These are phyloP conservation scores for Bruguiera hainesii DNA, from an alignment of 441 rosid genomes.

Conservation along the genomic window DNA sequence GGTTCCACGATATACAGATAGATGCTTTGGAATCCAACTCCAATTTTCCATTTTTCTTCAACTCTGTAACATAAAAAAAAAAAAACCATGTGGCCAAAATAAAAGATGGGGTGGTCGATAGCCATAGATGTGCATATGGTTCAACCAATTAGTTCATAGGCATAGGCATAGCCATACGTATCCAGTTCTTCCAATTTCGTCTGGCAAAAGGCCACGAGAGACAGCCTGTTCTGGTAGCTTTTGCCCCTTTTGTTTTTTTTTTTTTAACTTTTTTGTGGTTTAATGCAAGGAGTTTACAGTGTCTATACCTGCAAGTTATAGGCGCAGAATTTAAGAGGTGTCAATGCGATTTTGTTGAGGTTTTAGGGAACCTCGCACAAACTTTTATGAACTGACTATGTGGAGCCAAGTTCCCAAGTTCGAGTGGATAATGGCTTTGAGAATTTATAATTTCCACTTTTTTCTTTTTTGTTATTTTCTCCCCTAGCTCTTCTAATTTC, in stretches of 20 bases:
- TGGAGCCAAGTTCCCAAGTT: background rate
- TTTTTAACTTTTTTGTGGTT: background rate
- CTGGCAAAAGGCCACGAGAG: background rate
- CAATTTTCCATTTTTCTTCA: too few relatives aligned
- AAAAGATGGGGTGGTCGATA: background rate
- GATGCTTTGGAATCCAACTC: too few relatives aligned
- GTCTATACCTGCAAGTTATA: background rate
- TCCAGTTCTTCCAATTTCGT: background rate
- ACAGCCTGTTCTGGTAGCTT: background rate
- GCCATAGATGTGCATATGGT: too few relatives aligned
- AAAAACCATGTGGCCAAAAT: slow-evolving; percentile 3
- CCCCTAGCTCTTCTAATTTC: too few relatives aligned
- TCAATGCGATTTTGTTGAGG: background rate
- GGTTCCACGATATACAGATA: too few relatives aligned
- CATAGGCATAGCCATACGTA: too few relatives aligned
- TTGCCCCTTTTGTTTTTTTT: too few relatives aligned
- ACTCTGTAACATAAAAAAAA: background rate
- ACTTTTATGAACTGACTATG: background rate
- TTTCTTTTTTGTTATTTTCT: too few relatives aligned
- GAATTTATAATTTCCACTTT: too few relatives aligned
- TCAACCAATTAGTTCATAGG: too few relatives aligned
- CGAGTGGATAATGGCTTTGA: background rate
- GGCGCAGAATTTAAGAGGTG: background rate
- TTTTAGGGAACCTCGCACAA: background rate
- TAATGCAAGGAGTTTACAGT: background rate